A percentile compares a stretch with the other conserved stretches of the same genome.
Evolutionary conservation across 1,139 yeast genomes (phyloP).

Genomic region (Ashbya aceris): DNA sequence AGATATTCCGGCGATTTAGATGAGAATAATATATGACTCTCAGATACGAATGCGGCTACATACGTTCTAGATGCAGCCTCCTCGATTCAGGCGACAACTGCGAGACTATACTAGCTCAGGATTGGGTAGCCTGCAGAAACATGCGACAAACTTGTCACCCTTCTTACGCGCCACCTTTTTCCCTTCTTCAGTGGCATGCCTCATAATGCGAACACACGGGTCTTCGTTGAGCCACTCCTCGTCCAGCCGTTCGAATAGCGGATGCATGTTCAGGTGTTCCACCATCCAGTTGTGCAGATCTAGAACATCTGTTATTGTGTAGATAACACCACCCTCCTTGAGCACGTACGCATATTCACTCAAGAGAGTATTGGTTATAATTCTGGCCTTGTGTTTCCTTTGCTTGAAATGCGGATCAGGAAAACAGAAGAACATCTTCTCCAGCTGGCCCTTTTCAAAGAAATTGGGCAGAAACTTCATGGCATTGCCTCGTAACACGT

Average conservation of each 20-base stretch:
- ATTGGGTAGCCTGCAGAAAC: conserved; percentile 65
- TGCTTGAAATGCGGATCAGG: conserved; percentile 99
- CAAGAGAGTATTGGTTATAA: conserved; percentile 76
- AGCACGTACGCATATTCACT: conserved; percentile 90
- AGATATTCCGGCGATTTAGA: no score
- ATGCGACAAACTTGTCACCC: conserved; percentile 82
- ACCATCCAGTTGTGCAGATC: conserved; percentile 98
- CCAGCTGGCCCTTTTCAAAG: conserved; percentile 68
- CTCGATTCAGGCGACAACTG: neutral
- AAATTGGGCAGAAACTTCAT: conserved; percentile 96
- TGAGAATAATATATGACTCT: no score
- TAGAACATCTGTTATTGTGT: conserved; percentile 92
- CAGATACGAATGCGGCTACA: no score
- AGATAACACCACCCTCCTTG: conserved; percentile 77
- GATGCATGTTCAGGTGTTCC: conserved; percentile 80
- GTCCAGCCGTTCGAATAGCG: conserved; percentile 72
- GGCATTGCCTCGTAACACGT: conserved; percentile 88
- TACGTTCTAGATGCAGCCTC: no score
- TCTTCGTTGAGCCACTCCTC: conserved; percentile 76
- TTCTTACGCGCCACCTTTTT: conserved; percentile 87
- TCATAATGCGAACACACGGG: conserved; percentile 78
- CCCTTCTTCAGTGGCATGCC: conserved; percentile 91
- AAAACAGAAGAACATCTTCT: conserved; percentile 93
- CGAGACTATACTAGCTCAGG: conserved; percentile 32
- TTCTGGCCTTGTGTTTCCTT: conserved; percentile 94